Percentiles rank a stretch among this genome's conserved stretches.
phyloP scores from a whole-genome alignment of 768 basidiomycete species.

The Saitozyma sp. region DNA sequence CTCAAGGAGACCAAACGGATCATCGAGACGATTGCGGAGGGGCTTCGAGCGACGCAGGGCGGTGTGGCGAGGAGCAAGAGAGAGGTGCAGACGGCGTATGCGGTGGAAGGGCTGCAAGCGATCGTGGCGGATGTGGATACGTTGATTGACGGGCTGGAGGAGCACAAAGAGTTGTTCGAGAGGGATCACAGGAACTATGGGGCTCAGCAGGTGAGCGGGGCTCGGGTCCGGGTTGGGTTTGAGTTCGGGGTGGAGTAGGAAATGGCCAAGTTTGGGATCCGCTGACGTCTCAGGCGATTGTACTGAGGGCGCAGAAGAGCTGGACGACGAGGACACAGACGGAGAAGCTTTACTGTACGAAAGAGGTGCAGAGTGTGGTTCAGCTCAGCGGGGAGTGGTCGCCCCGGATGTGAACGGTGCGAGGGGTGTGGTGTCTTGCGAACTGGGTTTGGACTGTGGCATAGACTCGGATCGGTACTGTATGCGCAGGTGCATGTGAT shows the following conservation, averaged over 20 bases:
- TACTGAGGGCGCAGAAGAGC: slow-evolving; percentile 89
- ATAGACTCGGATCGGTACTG: too few relatives aligned
- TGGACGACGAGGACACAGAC: slow-evolving; percentile 91
- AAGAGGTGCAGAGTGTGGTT: slow-evolving; percentile 57
- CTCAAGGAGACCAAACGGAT: slow-evolving; percentile 77
- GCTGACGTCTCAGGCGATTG: slow-evolving; percentile 71
- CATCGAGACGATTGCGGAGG: slow-evolving; percentile 79
- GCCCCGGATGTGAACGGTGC: not conserved
- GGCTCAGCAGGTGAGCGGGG: slow-evolving; percentile 77
- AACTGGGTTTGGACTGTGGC: too few relatives aligned
- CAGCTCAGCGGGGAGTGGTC: slow-evolving; percentile 35
- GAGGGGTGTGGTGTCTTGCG: too few relatives aligned
- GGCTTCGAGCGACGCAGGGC: slow-evolving; percentile 56
- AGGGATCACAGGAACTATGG: slow-evolving; percentile 93
- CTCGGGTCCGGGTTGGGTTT: not conserved
- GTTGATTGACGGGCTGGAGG: slow-evolving; percentile 81
- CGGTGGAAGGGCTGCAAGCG: slow-evolving; percentile 12
- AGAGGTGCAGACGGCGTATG: slow-evolving; percentile 56
- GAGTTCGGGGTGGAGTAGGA: slow-evolving; percentile 24
- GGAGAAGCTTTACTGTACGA: slow-evolving; percentile 88
- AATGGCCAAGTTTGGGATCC: not conserved
- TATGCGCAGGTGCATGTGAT: too few relatives aligned
- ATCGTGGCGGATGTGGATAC: slow-evolving; percentile 63
- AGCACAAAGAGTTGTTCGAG: slow-evolving; percentile 87
- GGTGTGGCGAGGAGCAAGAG: slow-evolving; percentile 10